These are phyloP conservation scores for Taxillus chinensis DNA, from an alignment of 164 flowering plant species.

Conservation along the genomic window DNA sequence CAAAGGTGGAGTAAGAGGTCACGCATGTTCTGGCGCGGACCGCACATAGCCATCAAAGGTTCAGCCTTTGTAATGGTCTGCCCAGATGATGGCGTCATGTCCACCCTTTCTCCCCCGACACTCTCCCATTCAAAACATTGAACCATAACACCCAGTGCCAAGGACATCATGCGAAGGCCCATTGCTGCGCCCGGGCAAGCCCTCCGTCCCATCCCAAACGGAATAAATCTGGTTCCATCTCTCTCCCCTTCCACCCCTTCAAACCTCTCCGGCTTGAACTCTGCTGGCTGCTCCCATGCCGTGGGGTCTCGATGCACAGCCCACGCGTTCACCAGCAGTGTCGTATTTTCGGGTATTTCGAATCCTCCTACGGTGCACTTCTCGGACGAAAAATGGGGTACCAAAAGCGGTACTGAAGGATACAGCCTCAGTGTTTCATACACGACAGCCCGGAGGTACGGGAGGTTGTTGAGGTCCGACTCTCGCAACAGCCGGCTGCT, in stretches of 20 bases:
- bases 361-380: constrained; percentile 3
- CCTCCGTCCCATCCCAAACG: not conserved
- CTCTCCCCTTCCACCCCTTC: not conserved
- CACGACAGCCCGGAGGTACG: constrained; percentile 3
- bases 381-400: constrained; percentile 5
- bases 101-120: too few relatives aligned
- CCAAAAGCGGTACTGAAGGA: constrained; percentile 2
- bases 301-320: not conserved
- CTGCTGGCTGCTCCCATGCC: constrained; percentile 2
- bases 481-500: not conserved
- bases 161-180: too few relatives aligned
- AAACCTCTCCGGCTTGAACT: constrained; percentile 9
- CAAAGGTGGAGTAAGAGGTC: too few relatives aligned
- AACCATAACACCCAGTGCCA: too few relatives aligned
- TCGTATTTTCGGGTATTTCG: constrained; percentile 1
- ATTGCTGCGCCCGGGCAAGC: too few relatives aligned
- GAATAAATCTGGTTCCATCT: not conserved
- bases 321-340: constrained; percentile 4
- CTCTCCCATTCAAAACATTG: too few relatives aligned
- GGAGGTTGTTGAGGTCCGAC: not conserved
- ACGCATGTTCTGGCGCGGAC: too few relatives aligned
- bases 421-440: constrained; percentile 6
- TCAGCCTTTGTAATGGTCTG: too few relatives aligned
- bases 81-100: too few relatives aligned
- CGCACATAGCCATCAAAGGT: too few relatives aligned